Conservation (phyloP, 257 asterid species). For the Jasminum sambac region DNA sequence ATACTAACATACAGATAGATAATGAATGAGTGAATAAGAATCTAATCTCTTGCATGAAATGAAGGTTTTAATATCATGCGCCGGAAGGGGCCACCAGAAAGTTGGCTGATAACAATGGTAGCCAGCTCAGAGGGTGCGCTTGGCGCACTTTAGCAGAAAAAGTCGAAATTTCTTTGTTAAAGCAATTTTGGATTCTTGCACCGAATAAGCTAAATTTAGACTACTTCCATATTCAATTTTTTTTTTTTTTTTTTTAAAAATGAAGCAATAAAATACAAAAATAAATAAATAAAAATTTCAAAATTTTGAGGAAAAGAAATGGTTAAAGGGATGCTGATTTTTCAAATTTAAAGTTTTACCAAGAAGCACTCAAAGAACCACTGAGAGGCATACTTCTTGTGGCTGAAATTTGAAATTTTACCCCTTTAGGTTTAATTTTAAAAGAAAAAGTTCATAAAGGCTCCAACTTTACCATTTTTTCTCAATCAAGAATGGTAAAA, state of each 20-base stretch:
- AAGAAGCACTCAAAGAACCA: too few relatives aligned
- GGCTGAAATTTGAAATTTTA: conserved; percentile 7
- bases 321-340: too few relatives aligned
- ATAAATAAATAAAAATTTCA: too few relatives aligned
- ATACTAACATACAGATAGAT: not conserved
- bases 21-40: not conserved
- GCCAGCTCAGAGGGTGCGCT: not conserved
- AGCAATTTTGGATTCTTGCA: conserved; percentile 37
- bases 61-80: not conserved
- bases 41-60: not conserved
- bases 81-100: not conserved
- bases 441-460: conserved; percentile 4
- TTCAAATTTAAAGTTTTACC: too few relatives aligned
- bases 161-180: conserved; percentile 19
- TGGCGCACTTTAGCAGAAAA: not conserved
- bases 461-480: conserved; percentile 19
- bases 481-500: conserved; percentile 18
- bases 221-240: conserved; percentile 20
- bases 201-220: conserved; percentile 18
- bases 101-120: not conserved
- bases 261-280: not conserved
- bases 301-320: too few relatives aligned
- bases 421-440: not conserved
- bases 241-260: not conserved
- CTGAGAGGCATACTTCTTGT: not conserved